These are phyloP conservation scores for Akanthomyces muscarius DNA, from an alignment of 2,329 filamentous ascomycete species.

Conservation along the genomic window DNA sequence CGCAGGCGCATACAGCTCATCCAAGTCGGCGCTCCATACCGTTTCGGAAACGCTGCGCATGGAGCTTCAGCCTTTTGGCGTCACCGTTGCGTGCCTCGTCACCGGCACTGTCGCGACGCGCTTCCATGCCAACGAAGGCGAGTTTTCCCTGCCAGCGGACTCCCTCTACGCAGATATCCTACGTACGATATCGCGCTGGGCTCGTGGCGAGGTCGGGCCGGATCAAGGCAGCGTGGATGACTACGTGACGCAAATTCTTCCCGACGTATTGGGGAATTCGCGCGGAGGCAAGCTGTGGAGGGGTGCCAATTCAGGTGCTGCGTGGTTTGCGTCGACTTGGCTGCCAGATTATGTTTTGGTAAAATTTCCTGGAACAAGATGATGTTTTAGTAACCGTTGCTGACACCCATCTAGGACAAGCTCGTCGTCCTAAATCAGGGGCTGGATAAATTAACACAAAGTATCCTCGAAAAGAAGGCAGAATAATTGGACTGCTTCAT, in stretches of 20 bases:
- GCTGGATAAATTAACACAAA: conserved; percentile 4
- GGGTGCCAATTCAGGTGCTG: conserved; percentile 5
- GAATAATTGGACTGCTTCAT: background rate
- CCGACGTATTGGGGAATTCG: conserved; percentile 1
- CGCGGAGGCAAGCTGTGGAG: conserved; percentile 10
- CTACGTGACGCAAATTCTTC: conserved; percentile 10
- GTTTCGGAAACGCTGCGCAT: conserved; percentile 14
- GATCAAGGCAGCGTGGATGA: conserved; percentile 10
- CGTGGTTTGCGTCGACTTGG: conserved; percentile 1
- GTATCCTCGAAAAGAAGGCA: background rate
- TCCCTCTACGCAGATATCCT: conserved; percentile 6
- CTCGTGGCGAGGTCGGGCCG: conserved; percentile 3
- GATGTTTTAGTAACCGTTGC: no score
- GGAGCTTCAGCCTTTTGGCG: conserved; percentile 16
- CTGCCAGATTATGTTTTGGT: conserved; percentile 10
- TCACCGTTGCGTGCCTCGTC: conserved; percentile 14
- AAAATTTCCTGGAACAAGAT: background rate
- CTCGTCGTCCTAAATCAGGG: conserved; percentile 5
- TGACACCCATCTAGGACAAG: background rate
- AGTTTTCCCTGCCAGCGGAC: background rate
- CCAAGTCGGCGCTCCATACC: conserved; percentile 13
- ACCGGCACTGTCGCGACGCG: conserved; percentile 10
- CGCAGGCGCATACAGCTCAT: conserved; percentile 9
- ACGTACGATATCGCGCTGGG: conserved; percentile 7
- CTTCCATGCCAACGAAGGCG: conserved; percentile 5